phyloP scores from a whole-genome alignment of 495 filamentous ascomycete species.

The Viridothelium virens region DNA sequence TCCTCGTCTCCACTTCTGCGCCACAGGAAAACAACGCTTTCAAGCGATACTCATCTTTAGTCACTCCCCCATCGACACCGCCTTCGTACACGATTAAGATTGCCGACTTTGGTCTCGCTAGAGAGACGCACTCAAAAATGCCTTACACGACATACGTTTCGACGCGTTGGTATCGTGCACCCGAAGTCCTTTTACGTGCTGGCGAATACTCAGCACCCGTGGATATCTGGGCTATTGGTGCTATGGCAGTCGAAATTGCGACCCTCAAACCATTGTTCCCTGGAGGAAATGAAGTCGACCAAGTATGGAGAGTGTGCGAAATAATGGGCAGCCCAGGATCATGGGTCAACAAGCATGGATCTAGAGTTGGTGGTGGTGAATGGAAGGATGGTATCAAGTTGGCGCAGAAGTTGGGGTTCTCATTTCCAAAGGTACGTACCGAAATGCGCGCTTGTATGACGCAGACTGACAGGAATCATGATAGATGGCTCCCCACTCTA shows the following conservation, averaged over 20 bases:
- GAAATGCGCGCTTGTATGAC: not conserved
- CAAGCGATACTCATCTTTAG: slow-evolving; percentile 81
- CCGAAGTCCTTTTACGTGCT: slow-evolving; percentile 87
- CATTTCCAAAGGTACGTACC: slow-evolving; percentile 74
- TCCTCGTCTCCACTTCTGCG: slow-evolving; percentile 88
- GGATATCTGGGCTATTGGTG: slow-evolving; percentile 97
- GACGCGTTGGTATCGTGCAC: slow-evolving; percentile 95
- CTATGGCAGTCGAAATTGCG: slow-evolving; percentile 99
- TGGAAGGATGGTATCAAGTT: slow-evolving; percentile 92
- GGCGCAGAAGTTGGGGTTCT: slow-evolving; percentile 93
- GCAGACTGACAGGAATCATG: slow-evolving; percentile 3
- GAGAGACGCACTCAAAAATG: slow-evolving; percentile 91
- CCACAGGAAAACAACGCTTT: slow-evolving; percentile 72
- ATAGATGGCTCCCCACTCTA: slow-evolving; percentile 93
- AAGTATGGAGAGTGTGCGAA: slow-evolving; percentile 98
- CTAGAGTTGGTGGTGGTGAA: slow-evolving; percentile 87
- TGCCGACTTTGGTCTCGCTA: slow-evolving; percentile 95
- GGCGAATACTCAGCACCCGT: slow-evolving; percentile 97
- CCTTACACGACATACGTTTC: slow-evolving; percentile 99
- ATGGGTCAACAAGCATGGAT: slow-evolving; percentile 88
- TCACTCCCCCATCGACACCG: slow-evolving; percentile 91
- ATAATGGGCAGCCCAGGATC: slow-evolving; percentile 99
- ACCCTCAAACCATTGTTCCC: slow-evolving; percentile 97
- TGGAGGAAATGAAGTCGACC: slow-evolving; percentile 95
- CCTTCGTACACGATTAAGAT: slow-evolving; percentile 96